Conservation (phyloP, 306 rosid species). For the Sicyos baderoa region DNA sequence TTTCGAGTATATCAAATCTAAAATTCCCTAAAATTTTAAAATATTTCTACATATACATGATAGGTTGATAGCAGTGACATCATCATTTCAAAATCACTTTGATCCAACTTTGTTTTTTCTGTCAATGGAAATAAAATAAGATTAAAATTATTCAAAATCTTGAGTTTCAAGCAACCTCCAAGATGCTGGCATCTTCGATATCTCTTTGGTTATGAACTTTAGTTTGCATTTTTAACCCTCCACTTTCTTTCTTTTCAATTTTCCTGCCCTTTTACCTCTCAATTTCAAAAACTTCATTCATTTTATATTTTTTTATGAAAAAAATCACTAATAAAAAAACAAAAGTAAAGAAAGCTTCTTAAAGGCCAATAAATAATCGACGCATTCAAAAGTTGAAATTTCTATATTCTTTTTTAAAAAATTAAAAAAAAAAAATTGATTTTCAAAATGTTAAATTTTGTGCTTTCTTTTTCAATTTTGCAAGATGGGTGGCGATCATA, state of each 20-base stretch:
- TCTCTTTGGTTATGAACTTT: slow-evolving; percentile 17
- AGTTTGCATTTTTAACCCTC: slow-evolving; percentile 29
- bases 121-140: background rate
- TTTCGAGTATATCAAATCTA: background rate
- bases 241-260: slow-evolving; percentile 33
- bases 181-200: slow-evolving; percentile 27
- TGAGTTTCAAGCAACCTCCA: slow-evolving; percentile 54
- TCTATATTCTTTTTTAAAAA: background rate
- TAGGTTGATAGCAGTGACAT: slow-evolving; percentile 17
- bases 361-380: slow-evolving; percentile 35
- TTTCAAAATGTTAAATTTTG: slow-evolving; percentile 20
- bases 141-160: slow-evolving; percentile 32
- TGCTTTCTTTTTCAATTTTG: background rate
- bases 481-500: no score
- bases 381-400: slow-evolving; percentile 27
- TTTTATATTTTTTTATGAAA: background rate
- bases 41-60: background rate
- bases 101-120: slow-evolving; percentile 1
- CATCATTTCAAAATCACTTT: slow-evolving; percentile 22
- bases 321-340: background rate
- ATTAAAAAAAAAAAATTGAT: slow-evolving; percentile 1
- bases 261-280: slow-evolving; percentile 28
- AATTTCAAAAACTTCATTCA: slow-evolving; percentile 22
- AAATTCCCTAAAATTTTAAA: background rate
- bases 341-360: slow-evolving; percentile 24